Base-by-base conservation (phyloP, 2,329 filamentous ascomycete species). In the Aspergillus proliferans region DNA sequence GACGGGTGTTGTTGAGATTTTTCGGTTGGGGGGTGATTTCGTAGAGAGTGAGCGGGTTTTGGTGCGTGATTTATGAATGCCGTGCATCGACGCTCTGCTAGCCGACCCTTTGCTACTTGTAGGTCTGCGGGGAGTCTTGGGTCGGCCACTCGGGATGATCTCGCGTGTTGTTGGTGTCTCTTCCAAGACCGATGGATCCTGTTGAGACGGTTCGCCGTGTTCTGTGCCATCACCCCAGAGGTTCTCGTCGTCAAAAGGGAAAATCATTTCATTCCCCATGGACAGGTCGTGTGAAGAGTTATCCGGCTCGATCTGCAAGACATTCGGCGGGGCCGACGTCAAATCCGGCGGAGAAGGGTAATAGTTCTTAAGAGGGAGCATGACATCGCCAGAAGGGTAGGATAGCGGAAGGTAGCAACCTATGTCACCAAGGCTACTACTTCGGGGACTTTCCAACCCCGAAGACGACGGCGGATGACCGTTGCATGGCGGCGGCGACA, bases 381-480 rank as follows among this genome's bases (percentile, higher is more conserved):
- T 44, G 7, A 48, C 14, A 19, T 62, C 58, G 12, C 63, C 56
- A 26, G 56, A 52, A 34, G 45, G 50, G 43, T 49, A 52, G 18
- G 7, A 14, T 26, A 51, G 39, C 18, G 59, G 53, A 4, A 57
- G 60, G 43, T 58, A 56, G 42, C 53, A 56, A 43, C 49, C 54
- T 44, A 58, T 49, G 24, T 30, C 40, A 38, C 45, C 7, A 48
- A 45, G 18, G 39, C 45, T 48, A 39, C 47, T 57, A 46, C 58
- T 60, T 14, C 48, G 54, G 10, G 58, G 55, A 26, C 58, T 64
- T 39, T 64, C 63, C 12, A 57, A 50, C 12, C 56, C 61, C 4
- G 64, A 56, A 6, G 52, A 52, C 2, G 56, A 58, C 6, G 59
- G 58, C 12, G 60, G 43, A 7, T 55, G 58, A 24, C 51, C 55